Percentiles rank a stretch among this genome's conserved stretches.
These are phyloP conservation scores for Fusarium virguliforme DNA, from an alignment of 2,329 filamentous ascomycete genomes.

Conservation along the genomic window DNA sequence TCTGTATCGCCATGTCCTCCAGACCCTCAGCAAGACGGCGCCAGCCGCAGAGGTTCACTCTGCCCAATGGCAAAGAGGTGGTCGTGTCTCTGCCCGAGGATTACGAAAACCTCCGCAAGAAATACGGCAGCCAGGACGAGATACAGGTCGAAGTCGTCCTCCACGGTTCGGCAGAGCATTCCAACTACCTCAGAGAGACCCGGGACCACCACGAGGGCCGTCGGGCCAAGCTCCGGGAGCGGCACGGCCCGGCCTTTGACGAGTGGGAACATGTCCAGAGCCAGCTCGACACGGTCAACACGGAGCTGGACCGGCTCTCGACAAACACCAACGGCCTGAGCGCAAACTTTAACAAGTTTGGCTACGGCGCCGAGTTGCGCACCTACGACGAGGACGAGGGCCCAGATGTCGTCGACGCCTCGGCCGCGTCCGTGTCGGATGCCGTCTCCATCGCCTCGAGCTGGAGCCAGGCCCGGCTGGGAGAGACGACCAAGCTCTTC, in stretches of 20 bases:
- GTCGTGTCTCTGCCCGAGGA: slow-evolving; percentile 73
- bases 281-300: slow-evolving; percentile 68
- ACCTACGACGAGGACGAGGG: slow-evolving; percentile 59
- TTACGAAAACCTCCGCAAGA: slow-evolving; percentile 62
- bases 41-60: slow-evolving; percentile 67
- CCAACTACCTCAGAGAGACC: slow-evolving; percentile 64
- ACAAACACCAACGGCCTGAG: slow-evolving; percentile 70
- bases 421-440: slow-evolving; percentile 45
- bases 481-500: slow-evolving; percentile 69
- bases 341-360: slow-evolving; percentile 75
- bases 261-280: slow-evolving; percentile 71
- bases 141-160: slow-evolving; percentile 71
- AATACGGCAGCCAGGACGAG: slow-evolving; percentile 56
- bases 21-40: slow-evolving; percentile 50
- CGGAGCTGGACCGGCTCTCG: slow-evolving; percentile 69
- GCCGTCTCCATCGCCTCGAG: slow-evolving; percentile 48
- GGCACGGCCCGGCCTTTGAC: slow-evolving; percentile 67
- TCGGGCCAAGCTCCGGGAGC: slow-evolving; percentile 63
- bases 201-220: slow-evolving; percentile 68
- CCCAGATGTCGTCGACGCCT: slow-evolving; percentile 28
- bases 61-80: slow-evolving; percentile 70
- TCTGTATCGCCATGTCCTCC: slow-evolving; percentile 41
- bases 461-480: slow-evolving; percentile 49
- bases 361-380: slow-evolving; percentile 72
- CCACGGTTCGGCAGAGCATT: slow-evolving; percentile 67